Conservation (phyloP, 139 green algal species). For the Dunaliella primolecta region DNA sequence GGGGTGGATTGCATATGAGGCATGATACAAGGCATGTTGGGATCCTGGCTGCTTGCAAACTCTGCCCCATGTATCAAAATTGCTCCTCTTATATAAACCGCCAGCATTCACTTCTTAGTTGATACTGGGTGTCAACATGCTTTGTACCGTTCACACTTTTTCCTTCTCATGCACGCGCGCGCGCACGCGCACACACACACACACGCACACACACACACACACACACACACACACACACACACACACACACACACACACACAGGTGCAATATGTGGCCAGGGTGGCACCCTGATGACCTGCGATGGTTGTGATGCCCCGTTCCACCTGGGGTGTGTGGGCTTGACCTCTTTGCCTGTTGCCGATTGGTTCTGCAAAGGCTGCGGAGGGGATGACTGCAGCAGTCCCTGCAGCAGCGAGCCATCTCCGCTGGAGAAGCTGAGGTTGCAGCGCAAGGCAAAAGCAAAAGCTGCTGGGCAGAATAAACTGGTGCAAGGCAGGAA, state of each 20-base stretch:
- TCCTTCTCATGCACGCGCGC: too few relatives aligned
- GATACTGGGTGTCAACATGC: background rate
- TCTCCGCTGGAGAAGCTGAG: background rate
- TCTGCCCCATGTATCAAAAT: too few relatives aligned
- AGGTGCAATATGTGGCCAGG: background rate
- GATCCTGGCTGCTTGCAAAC: too few relatives aligned
- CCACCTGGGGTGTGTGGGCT: slow-evolving; percentile 4
- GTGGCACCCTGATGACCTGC: background rate
- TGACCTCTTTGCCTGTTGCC: background rate
- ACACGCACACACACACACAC: background rate
- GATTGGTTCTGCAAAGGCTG: slow-evolving; percentile 13
- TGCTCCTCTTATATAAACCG: too few relatives aligned
- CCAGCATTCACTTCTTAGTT: too few relatives aligned
- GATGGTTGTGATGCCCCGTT: slow-evolving; percentile 4
- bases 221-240: background rate
- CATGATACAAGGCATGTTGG: too few relatives aligned
- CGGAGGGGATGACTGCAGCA: background rate
- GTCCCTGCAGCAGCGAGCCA: background rate
- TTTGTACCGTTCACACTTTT: background rate
- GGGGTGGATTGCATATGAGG: too few relatives aligned
- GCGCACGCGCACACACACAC: background rate
- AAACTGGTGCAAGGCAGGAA: background rate
- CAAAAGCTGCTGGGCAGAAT: background rate
- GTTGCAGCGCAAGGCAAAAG: background rate
- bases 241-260: background rate